Base-by-base conservation (phyloP, 2,329 filamentous ascomycete genomes). In the Colletotrichum liaoningense region DNA sequence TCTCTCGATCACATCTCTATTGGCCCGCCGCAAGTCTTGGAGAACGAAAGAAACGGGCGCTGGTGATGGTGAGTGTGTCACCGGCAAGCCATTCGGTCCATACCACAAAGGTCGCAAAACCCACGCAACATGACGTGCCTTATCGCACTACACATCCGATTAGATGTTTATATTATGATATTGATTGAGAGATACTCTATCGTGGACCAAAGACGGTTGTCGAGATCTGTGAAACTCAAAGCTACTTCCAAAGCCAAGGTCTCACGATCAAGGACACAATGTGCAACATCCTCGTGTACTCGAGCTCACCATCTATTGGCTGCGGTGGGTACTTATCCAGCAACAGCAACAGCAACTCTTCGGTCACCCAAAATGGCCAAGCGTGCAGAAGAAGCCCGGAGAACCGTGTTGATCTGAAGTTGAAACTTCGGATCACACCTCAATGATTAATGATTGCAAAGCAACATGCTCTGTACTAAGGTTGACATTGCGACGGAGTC, bases 21-120 rank as follows among this genome's bases (percentile, higher is more conserved):
- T 72, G 69, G 57, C 24, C 19, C 57, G 28, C 22, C 16, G 42
- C n/a, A 16, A 16, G 38, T 63, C 52, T 69, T 69, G 65, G 58
- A 54, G 30, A 30, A 12, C n/a, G 8, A 38, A 28, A 35, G 46
- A 52, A 69, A 57, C 58, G 58, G 65, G 58, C 52, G 65, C 38
- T 69, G 16, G 28, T 52, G 38, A 54, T 12, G n/a, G 22, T 58
- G 19, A 58, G 22, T 63, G 46, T 60, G 46, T 60, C 68, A 71
- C 62, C 62, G 54, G 60, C 16, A 16, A 59, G 33, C 33, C 64
- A 12, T 49, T 49, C 28, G 11, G 49, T 12, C 33, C 64, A 42
- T n/a, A 28, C 24, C 46, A 30, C 19, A n/a, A n/a, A 69, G 46
- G 67, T 60, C 30, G 28, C 52, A 19, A 49, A 24, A n/a, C 19